These are phyloP conservation scores for Trypanosoma cruzi DNA, from an alignment of 208 protist species.

Conservation along the genomic window DNA sequence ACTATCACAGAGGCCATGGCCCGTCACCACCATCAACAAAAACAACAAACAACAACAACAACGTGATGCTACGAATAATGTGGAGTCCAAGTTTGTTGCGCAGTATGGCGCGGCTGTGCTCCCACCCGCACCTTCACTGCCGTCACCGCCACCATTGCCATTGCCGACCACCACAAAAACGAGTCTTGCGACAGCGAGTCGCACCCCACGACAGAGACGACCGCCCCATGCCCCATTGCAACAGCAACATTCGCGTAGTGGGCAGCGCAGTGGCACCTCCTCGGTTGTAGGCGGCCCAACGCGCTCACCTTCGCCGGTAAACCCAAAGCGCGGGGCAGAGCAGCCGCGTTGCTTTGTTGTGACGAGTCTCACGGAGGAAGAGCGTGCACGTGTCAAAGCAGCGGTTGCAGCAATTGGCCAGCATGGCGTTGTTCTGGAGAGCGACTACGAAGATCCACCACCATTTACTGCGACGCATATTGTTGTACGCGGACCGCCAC, in stretches of 20 bases:
- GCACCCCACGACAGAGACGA: conserved; percentile 7
- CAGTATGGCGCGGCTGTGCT: conserved; percentile 13
- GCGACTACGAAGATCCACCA: conserved; percentile 64
- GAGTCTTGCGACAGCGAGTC: conserved; percentile 29
- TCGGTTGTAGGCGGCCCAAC: conserved; percentile 64
- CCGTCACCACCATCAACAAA: conserved; percentile 15
- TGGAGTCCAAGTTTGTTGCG: conserved; percentile 12
- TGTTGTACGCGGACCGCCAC: conserved; percentile 73
- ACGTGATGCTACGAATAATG: background rate
- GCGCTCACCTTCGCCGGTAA: conserved; percentile 79
- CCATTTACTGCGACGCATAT: conserved; percentile 70
- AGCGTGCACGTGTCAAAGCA: conserved; percentile 38
- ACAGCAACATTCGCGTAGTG: conserved; percentile 19
- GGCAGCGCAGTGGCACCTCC: conserved; percentile 51
- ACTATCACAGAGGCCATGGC: conserved; percentile 11
- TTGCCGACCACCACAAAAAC: conserved; percentile 30
- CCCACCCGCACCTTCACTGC: conserved; percentile 28
- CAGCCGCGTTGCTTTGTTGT: conserved; percentile 71
- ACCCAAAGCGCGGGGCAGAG: conserved; percentile 69
- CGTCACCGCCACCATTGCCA: conserved; percentile 36
- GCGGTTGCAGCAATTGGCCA: conserved; percentile 56
- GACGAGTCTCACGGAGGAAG: conserved; percentile 62
- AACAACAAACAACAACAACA: conserved; percentile 12
- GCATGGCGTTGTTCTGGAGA: conserved; percentile 45
- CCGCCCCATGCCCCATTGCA: background rate